phyloP scores from a whole-genome alignment of 192 early-diverging fungal species.

The Umbelopsis vinacea region DNA sequence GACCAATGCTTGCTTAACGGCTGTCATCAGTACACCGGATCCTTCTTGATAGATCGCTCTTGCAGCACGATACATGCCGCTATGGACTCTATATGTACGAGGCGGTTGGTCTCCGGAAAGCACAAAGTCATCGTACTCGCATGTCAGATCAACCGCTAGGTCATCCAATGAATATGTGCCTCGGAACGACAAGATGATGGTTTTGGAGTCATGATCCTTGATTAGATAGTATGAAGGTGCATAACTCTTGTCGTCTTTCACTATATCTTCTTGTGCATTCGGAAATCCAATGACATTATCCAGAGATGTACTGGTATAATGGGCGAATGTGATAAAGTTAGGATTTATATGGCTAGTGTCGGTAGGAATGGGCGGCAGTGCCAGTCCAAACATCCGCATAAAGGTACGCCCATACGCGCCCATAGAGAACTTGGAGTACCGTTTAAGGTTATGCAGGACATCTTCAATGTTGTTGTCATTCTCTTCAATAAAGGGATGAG shows the following conservation, averaged over 20 bases:
- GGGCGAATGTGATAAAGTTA: slow-evolving; percentile 22
- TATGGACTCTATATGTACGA: slow-evolving; percentile 46
- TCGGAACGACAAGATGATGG: slow-evolving; percentile 51
- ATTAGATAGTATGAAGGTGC: slow-evolving; percentile 52
- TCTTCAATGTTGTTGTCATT: slow-evolving; percentile 29
- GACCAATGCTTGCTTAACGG: slow-evolving; percentile 46
- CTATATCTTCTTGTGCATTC: background rate
- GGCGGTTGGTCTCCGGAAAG: slow-evolving; percentile 41
- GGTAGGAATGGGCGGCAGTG: slow-evolving; percentile 2
- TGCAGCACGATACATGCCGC: slow-evolving; percentile 50
- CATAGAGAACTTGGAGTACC: slow-evolving; percentile 43
- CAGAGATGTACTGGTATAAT: slow-evolving; percentile 15
- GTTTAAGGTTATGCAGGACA: slow-evolving; percentile 34
- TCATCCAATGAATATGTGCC: slow-evolving; percentile 57
- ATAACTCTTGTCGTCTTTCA: background rate
- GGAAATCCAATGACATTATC: slow-evolving; percentile 17
- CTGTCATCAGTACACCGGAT: slow-evolving; percentile 44
- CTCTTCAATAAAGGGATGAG: slow-evolving; percentile 1
- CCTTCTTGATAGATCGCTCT: slow-evolving; percentile 45
- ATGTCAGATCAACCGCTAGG: slow-evolving; percentile 53
- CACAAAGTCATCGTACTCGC: slow-evolving; percentile 50
- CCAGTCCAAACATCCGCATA: slow-evolving; percentile 21
- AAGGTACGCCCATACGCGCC: slow-evolving; percentile 29
- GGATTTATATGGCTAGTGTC: background rate
- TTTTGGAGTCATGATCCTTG: slow-evolving; percentile 46